Conservation (phyloP, 345 rosid species). For the Hypericum androsaemum region DNA sequence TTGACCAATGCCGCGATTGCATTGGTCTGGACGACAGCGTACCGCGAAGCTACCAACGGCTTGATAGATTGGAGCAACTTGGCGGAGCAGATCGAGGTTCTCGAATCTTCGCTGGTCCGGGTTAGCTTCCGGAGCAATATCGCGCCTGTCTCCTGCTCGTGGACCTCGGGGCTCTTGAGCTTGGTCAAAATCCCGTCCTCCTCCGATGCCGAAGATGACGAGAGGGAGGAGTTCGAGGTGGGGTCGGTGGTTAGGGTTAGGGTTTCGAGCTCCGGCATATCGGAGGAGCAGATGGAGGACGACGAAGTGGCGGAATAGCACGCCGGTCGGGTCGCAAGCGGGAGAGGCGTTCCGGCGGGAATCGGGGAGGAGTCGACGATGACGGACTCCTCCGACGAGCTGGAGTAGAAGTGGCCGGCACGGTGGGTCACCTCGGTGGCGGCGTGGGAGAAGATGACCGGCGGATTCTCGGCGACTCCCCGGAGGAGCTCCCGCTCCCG, state of each 20-base stretch:
- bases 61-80: constrained; percentile 13
- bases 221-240: constrained; percentile 13
- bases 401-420: constrained; percentile 15
- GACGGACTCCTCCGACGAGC: constrained; percentile 26
- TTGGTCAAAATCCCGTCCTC: constrained; percentile 16
- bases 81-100: constrained; percentile 11
- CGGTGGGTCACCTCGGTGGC: constrained; percentile 41
- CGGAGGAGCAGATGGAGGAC: constrained; percentile 11
- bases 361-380: constrained; percentile 28
- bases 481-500: constrained; percentile 48
- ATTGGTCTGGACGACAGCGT: constrained; percentile 15
- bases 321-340: constrained; percentile 64
- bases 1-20: constrained; percentile 21
- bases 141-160: constrained; percentile 19
- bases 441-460: constrained; percentile 17
- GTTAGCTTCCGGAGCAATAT: constrained; percentile 14
- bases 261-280: constrained; percentile 14
- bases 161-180: constrained; percentile 18
- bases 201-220: constrained; percentile 5
- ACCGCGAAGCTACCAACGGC: constrained; percentile 11
- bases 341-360: constrained; percentile 52
- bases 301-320: constrained; percentile 36
- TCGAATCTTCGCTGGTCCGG: constrained; percentile 15
- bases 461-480: constrained; percentile 37
- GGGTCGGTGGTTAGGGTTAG: constrained; percentile 12